Base-by-base conservation (phyloP, 192 early-diverging fungal genomes). In the Powellomyces hirtus region DNA sequence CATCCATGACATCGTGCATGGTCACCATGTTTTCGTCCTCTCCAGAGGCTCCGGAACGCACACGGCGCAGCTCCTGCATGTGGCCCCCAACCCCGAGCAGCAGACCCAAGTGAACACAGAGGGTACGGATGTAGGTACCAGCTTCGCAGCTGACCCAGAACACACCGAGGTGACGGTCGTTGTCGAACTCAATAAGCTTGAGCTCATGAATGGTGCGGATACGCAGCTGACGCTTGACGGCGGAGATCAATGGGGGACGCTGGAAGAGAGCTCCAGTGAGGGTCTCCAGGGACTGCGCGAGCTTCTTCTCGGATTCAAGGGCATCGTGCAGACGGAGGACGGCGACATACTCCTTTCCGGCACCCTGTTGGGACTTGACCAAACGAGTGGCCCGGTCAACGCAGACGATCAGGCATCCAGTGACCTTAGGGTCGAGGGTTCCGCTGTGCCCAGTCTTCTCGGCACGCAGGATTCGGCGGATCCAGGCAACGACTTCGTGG, bases 401-500 rank as follows among this genome's bases (percentile, higher is more conserved):
- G 81, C 97, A 99, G 38, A 99, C 97, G 76, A 98, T 98, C 83
- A 99, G 84, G 74, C 97, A 98, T 31, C 97, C 97, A 13, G 97
- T 99, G 24, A 99, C 97, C 77, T 99, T 99, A 61, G 97, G 97
- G 83, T 99, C 97, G 6, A 99, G 89, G 8, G 97, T 99, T 46
- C 97, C 97, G 73, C 88, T 90, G 86, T 99, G 97, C 30, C 97
- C 97, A 49, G 97, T 99, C 77, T 99, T 99, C 71, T 99, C 94
- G 27, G 94, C 93, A 59, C 92, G 89, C 55, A 99, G 87, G 62
- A 99, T 99, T 64, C 95, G 91, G 38, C 93, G 89, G 77, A 99
- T 95, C 97, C 97, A 99, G 59, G 97, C 97, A 56, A 99, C 97
- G 26, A 99, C 97, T 81, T 99, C 97, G 85, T 99, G 97, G 50